Percentiles rank a stretch among this genome's conserved stretches.
phyloP scores from a whole-genome alignment of 441 rosid species.

The Euphorbia schlechtendalii region DNA sequence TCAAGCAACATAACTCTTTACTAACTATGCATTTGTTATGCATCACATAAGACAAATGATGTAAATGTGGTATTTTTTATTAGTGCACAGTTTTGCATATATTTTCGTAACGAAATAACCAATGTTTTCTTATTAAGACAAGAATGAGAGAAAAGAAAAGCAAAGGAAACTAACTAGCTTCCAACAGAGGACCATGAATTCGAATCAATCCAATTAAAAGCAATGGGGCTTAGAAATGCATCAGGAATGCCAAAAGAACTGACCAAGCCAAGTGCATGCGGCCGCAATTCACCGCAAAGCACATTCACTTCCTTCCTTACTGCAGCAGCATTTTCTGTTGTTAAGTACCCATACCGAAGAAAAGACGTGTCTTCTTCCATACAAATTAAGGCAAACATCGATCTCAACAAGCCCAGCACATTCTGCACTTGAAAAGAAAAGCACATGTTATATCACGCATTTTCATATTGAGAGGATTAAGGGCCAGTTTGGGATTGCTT shows the following conservation, averaged over 20 bases:
- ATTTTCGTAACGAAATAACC: neutral
- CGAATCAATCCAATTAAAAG: slow-evolving; percentile 86
- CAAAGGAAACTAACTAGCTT: slow-evolving; percentile 12
- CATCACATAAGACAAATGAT: too few relatives aligned
- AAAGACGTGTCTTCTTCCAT: slow-evolving; percentile 78
- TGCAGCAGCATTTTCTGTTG: slow-evolving; percentile 46
- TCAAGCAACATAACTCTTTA: too few relatives aligned
- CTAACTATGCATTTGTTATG: too few relatives aligned
- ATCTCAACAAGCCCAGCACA: slow-evolving; percentile 51
- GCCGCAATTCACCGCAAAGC: slow-evolving; percentile 71
- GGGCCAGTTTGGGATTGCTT: too few relatives aligned
- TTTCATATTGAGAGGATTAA: too few relatives aligned
- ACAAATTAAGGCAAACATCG: slow-evolving; percentile 58
- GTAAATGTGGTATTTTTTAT: too few relatives aligned
- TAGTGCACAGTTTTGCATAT: neutral
- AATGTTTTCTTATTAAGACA: neutral
- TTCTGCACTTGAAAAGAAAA: slow-evolving; percentile 34
- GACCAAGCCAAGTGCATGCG: slow-evolving; percentile 72
- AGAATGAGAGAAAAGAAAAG: neutral
- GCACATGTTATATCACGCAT: too few relatives aligned
- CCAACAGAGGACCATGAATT: slow-evolving; percentile 64
- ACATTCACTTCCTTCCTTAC: slow-evolving; percentile 61
- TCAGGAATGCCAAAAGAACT: slow-evolving; percentile 75
- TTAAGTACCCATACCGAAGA: slow-evolving; percentile 63
- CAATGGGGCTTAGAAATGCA: slow-evolving; percentile 73